Evolutionary conservation across 2,329 filamentous ascomycete species (phyloP).

Genomic region (Chrysoporthe puriensis): DNA sequence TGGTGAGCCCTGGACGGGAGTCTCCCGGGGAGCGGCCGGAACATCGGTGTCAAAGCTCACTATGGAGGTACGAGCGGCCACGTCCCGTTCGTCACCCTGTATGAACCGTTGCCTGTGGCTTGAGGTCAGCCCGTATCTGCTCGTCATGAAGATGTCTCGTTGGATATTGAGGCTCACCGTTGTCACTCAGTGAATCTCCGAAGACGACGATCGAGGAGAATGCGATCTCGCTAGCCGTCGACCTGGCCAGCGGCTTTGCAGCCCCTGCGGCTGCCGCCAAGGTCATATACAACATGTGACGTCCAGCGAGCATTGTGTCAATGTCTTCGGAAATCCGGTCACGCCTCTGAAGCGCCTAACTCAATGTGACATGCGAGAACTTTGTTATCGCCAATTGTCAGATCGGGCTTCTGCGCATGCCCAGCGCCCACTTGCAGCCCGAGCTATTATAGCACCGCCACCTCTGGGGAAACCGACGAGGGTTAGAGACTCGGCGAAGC

Average conservation of each 20-base stretch:
- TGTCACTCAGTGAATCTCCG: constrained; percentile 11
- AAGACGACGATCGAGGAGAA: constrained; percentile 14
- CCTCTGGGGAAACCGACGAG: no score
- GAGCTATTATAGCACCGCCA: no score
- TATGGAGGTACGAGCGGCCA: constrained; percentile 17
- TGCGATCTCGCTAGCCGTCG: neutral
- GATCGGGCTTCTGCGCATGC: neutral
- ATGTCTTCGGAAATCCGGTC: neutral
- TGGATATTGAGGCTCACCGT: neutral
- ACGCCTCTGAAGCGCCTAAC: neutral
- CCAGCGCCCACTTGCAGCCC: no score
- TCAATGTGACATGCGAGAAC: neutral
- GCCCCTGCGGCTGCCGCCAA: neutral
- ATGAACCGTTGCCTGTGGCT: constrained; percentile 9
- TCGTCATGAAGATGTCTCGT: no score
- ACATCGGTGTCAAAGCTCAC: neutral
- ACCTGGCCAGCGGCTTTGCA: neutral
- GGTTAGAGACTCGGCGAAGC: no score
- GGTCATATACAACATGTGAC: neutral
- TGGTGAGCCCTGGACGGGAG: neutral
- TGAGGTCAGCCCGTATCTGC: neutral
- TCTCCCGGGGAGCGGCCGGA: neutral
- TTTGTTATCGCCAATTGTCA: neutral
- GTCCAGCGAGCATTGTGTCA: neutral
- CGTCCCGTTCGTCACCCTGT: constrained; percentile 11